Conservation (phyloP, 805 yeast genomes). For the Sugiyamaella americana region DNA sequence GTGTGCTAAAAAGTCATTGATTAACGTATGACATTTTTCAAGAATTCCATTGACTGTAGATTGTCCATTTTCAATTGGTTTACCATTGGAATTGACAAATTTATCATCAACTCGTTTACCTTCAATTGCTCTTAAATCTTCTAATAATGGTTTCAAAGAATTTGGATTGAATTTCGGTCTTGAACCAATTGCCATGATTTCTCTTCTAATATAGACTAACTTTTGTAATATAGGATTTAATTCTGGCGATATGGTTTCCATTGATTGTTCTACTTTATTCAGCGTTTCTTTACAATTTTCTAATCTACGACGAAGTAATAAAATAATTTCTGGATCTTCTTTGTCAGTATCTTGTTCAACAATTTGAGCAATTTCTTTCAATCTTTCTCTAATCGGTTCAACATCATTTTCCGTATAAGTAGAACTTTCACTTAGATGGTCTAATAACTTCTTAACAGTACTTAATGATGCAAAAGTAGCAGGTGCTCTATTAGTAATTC, state of each 20-base stretch:
- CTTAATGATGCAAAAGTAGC: slow-evolving; percentile 87
- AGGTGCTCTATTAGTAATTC: slow-evolving; percentile 83
- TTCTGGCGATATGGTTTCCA: slow-evolving; percentile 48
- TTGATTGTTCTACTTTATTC: slow-evolving; percentile 48
- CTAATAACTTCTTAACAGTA: slow-evolving; percentile 77
- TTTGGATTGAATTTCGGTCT: slow-evolving; percentile 31
- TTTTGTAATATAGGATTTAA: slow-evolving; percentile 49
- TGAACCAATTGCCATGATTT: slow-evolving; percentile 48
- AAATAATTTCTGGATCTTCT: slow-evolving; percentile 51
- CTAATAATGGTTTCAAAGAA: slow-evolving; percentile 33
- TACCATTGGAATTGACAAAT: slow-evolving; percentile 34
- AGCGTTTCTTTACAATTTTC: slow-evolving; percentile 56
- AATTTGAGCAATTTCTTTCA: slow-evolving; percentile 62
- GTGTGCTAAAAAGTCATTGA: slow-evolving; percentile 58
- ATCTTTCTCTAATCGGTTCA: slow-evolving; percentile 65
- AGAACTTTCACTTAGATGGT: slow-evolving; percentile 73
- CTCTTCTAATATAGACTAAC: slow-evolving; percentile 58
- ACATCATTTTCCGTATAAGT: slow-evolving; percentile 83
- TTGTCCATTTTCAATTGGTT: slow-evolving; percentile 25
- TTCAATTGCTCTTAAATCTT: slow-evolving; percentile 41
- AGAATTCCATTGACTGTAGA: slow-evolving; percentile 38
- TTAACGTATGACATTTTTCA: slow-evolving; percentile 74
- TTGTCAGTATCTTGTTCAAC: slow-evolving; percentile 38
- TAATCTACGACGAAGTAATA: slow-evolving; percentile 59
- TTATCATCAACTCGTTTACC: slow-evolving; percentile 50